Evolutionary conservation across 2,329 filamentous ascomycete genomes (phyloP).

Genomic region (Cladosporium colombiae): DNA sequence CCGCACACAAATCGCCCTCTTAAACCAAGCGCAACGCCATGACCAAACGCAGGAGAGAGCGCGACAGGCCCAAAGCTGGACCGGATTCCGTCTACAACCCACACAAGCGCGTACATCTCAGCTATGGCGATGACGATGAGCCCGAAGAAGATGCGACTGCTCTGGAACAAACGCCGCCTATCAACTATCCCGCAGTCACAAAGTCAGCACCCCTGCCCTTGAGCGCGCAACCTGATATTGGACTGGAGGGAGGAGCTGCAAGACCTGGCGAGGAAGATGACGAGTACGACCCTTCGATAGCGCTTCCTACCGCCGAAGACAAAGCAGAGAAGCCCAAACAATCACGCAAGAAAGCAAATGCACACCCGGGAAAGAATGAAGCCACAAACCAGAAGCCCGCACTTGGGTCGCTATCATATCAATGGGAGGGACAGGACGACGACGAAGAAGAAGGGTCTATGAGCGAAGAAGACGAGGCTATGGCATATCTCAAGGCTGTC

Average conservation of each 20-base stretch:
- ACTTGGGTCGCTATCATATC: constrained; percentile 29
- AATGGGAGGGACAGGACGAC: constrained; percentile 24
- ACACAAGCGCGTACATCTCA: constrained; percentile 37
- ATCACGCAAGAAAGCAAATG: constrained; percentile 7
- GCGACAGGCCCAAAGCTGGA: constrained; percentile 36
- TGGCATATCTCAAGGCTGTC: constrained; percentile 37
- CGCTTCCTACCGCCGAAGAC: neutral
- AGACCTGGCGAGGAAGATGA: neutral
- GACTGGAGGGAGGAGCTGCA: neutral
- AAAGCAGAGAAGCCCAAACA: neutral
- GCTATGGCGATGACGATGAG: constrained; percentile 36
- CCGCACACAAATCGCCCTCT: too few relatives aligned
- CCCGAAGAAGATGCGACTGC: constrained; percentile 19
- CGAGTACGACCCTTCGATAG: neutral
- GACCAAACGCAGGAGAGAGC: constrained; percentile 34
- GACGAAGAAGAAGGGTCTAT: constrained; percentile 29
- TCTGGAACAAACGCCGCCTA: constrained; percentile 5
- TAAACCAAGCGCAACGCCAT: constrained; percentile 20
- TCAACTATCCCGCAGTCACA: constrained; percentile 6
- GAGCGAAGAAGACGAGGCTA: constrained; percentile 34
- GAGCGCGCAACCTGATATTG: neutral
- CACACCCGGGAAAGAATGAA: constrained; percentile 22
- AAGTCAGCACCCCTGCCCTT: neutral
- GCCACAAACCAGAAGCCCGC: constrained; percentile 31
- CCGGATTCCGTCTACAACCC: constrained; percentile 34